Evolutionary conservation across 306 rosid species (phyloP).

Genomic region (Castanospermum australe): DNA sequence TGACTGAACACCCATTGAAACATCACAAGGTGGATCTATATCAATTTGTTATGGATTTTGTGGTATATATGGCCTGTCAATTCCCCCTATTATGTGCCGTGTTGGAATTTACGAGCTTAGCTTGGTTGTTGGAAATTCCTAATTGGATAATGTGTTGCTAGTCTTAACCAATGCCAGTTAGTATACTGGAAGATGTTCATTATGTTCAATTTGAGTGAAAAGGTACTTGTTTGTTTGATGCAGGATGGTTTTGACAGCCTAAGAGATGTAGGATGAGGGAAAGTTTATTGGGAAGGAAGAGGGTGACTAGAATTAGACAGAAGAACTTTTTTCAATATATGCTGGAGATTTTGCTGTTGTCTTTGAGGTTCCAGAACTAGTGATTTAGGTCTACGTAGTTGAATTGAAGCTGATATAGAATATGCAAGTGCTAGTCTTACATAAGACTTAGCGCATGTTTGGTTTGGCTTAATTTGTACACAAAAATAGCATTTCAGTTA

Average conservation of each 20-base stretch:
- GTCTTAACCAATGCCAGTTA: slow-evolving; percentile 35
- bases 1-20: slow-evolving; percentile 11
- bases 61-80: slow-evolving; percentile 5
- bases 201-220: slow-evolving; percentile 17
- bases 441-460: no score
- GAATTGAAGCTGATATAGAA: slow-evolving; percentile 14
- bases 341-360: background rate
- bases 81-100: slow-evolving; percentile 48
- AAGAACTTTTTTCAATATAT: background rate
- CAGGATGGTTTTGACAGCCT: background rate
- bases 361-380: slow-evolving; percentile 5
- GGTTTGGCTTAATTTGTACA: no score
- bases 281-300: background rate
- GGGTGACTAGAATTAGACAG: background rate
- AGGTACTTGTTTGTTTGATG: slow-evolving; percentile 2
- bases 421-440: slow-evolving; percentile 10
- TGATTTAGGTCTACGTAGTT: background rate
- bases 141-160: slow-evolving; percentile 22
- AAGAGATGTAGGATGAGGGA: slow-evolving; percentile 16
- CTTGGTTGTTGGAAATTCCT: slow-evolving; percentile 33
- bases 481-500: no score
- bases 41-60: slow-evolving; percentile 19
- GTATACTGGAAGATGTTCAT: slow-evolving; percentile 25
- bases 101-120: slow-evolving; percentile 32
- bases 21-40: slow-evolving; percentile 22